phyloP scores from a whole-genome alignment of 345 rosid genomes.

The Populus davidiana region DNA sequence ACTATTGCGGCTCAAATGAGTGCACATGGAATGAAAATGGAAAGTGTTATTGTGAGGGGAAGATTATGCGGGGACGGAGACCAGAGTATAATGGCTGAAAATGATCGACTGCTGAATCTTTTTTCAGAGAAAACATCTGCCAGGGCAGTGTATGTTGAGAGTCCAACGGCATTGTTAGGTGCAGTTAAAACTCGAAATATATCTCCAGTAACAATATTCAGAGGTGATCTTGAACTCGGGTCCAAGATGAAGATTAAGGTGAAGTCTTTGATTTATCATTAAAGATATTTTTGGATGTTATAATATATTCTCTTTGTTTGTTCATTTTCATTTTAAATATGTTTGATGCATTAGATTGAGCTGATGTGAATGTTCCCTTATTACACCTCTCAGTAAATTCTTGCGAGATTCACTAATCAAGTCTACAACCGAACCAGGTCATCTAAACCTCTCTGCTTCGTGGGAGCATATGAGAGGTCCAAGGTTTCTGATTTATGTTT shows the following conservation, averaged over 20 bases:
- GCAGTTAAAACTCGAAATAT: constrained; percentile 69
- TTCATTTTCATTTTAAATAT: not conserved
- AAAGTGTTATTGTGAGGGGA: constrained; percentile 60
- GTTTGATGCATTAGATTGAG: not conserved
- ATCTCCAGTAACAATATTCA: constrained; percentile 72
- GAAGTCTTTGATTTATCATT: constrained; percentile 15
- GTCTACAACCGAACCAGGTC: not conserved
- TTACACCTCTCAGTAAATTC: not conserved
- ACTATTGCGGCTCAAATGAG: constrained; percentile 65
- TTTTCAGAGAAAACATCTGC: constrained; percentile 55
- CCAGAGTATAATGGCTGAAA: constrained; percentile 54
- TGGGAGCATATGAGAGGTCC: too few relatives aligned
- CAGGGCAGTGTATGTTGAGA: constrained; percentile 58
- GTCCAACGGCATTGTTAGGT: constrained; percentile 73
- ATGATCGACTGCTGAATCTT: constrained; percentile 61
- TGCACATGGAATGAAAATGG: constrained; percentile 66
- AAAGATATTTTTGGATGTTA: not conserved
- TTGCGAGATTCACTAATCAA: not conserved
- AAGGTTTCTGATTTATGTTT: not conserved
- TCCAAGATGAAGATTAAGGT: constrained; percentile 80
- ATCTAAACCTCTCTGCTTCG: too few relatives aligned
- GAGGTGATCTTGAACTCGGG: constrained; percentile 82
- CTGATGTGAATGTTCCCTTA: not conserved
- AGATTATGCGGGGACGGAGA: constrained; percentile 27
- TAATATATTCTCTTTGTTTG: not conserved